Conservation (phyloP, 2,329 filamentous ascomycete species). For the Aspergillus oerlinghausenensis region DNA sequence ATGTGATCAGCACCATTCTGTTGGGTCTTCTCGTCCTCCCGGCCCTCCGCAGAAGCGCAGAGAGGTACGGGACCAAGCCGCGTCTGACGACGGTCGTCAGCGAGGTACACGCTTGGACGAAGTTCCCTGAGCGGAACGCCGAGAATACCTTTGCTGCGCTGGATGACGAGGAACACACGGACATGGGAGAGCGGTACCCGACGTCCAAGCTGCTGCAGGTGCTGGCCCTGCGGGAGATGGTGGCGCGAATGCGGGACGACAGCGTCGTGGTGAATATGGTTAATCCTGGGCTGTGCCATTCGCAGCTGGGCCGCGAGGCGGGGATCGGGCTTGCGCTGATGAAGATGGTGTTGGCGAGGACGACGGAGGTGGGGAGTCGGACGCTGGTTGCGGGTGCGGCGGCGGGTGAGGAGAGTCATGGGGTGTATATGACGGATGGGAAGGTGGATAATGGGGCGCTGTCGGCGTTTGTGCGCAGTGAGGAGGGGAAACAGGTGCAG, state of each 20-base stretch:
- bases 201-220: slow-evolving; percentile 49
- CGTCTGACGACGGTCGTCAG: slow-evolving; percentile 36
- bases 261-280: slow-evolving; percentile 48
- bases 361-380: slow-evolving; percentile 46
- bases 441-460: slow-evolving; percentile 22
- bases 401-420: slow-evolving; percentile 42
- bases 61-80: slow-evolving; percentile 28
- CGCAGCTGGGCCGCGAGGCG: slow-evolving; percentile 41
- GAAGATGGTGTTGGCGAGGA: slow-evolving; percentile 36
- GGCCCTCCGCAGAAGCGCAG: slow-evolving; percentile 44
- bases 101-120: slow-evolving; percentile 40
- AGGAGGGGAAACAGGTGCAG: slow-evolving; percentile 36
- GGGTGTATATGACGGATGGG: slow-evolving; percentile 43
- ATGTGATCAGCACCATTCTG: slow-evolving; percentile 51
- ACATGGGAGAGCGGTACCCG: slow-evolving; percentile 41
- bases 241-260: slow-evolving; percentile 20
- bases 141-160: slow-evolving; percentile 35
- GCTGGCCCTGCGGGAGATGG: slow-evolving; percentile 40
- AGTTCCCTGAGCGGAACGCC: slow-evolving; percentile 35
- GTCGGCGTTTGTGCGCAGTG: slow-evolving; percentile 36
- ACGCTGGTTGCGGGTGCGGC: slow-evolving; percentile 38
- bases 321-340: slow-evolving; percentile 7
- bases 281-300: slow-evolving; percentile 52
- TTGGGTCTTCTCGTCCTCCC: slow-evolving; percentile 49
- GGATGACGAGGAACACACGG: slow-evolving; percentile 30